These are phyloP conservation scores for Ochromonas danica DNA, from an alignment of 108 stramenopile genomes.

Conservation along the genomic window DNA sequence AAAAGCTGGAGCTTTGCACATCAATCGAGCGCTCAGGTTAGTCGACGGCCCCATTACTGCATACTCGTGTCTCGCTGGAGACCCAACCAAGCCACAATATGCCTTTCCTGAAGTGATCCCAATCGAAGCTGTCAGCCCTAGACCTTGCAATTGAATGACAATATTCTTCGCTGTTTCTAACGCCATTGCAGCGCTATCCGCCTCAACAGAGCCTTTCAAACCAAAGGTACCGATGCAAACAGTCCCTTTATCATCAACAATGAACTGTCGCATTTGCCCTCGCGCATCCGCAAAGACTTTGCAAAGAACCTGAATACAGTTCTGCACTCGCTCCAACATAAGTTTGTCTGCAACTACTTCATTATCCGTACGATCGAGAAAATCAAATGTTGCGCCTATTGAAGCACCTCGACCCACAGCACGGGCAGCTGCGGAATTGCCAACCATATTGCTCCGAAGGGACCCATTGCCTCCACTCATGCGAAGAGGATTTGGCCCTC, in stretches of 20 bases:
- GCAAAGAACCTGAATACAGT: slow-evolving; percentile 38
- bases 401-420: too few relatives aligned
- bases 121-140: slow-evolving; percentile 35
- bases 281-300: slow-evolving; percentile 51
- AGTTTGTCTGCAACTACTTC: not conserved
- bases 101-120: slow-evolving; percentile 51
- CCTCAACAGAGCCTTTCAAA: slow-evolving; percentile 53
- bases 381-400: too few relatives aligned
- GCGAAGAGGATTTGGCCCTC: too few relatives aligned
- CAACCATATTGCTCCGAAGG: too few relatives aligned
- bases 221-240: slow-evolving; percentile 64
- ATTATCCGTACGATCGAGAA: not conserved
- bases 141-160: slow-evolving; percentile 31
- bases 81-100: slow-evolving; percentile 47
- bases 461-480: too few relatives aligned
- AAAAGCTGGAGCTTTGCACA: slow-evolving; percentile 44
- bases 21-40: slow-evolving; percentile 51
- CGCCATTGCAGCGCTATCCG: slow-evolving; percentile 55
- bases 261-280: slow-evolving; percentile 58
- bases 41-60: slow-evolving; percentile 49
- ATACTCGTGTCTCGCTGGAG: slow-evolving; percentile 41
- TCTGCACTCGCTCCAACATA: not conserved
- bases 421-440: too few relatives aligned
- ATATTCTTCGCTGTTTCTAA: slow-evolving; percentile 46
- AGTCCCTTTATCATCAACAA: slow-evolving; percentile 66